Evolutionary conservation across 805 yeast genomes (phyloP).

Genomic region (Wickerhamomyces queroliae): DNA sequence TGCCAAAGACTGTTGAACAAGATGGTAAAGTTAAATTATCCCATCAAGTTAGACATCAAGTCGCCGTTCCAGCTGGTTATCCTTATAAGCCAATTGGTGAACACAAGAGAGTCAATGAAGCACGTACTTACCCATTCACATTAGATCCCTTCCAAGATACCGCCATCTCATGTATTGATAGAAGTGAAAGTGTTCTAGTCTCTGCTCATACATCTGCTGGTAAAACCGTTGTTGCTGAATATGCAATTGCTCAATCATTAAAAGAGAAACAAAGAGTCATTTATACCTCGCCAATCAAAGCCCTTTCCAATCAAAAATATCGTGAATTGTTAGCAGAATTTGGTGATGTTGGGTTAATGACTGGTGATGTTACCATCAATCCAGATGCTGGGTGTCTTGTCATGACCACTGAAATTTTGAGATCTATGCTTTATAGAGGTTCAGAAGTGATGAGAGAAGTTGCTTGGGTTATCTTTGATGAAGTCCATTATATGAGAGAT

Average conservation of each 20-base stretch:
- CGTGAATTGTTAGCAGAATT: slow-evolving; percentile 89
- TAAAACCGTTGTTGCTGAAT: slow-evolving; percentile 95
- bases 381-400: slow-evolving; percentile 98
- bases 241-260: slow-evolving; percentile 93
- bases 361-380: slow-evolving; percentile 98
- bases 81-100: slow-evolving; percentile 85
- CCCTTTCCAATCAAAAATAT: slow-evolving; percentile 89
- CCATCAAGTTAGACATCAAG: slow-evolving; percentile 97
- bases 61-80: slow-evolving; percentile 89
- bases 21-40: slow-evolving; percentile 60
- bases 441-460: slow-evolving; percentile 98
- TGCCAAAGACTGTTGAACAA: slow-evolving; percentile 36
- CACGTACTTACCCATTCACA: slow-evolving; percentile 86
- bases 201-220: slow-evolving; percentile 99
- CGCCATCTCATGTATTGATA: slow-evolving; percentile 91
- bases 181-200: slow-evolving; percentile 90
- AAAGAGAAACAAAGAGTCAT: slow-evolving; percentile 90
- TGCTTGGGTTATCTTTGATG: slow-evolving; percentile 98
- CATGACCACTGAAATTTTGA: slow-evolving; percentile 97
- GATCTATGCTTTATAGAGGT: slow-evolving; percentile 96
- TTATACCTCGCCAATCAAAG: slow-evolving; percentile 93
- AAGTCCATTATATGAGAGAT: slow-evolving; percentile 98
- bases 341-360: slow-evolving; percentile 97
- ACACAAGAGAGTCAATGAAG: slow-evolving; percentile 73
- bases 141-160: slow-evolving; percentile 98